Conservation (phyloP, 2,329 filamentous ascomycete genomes). For the Sporothrix sp. region DNA sequence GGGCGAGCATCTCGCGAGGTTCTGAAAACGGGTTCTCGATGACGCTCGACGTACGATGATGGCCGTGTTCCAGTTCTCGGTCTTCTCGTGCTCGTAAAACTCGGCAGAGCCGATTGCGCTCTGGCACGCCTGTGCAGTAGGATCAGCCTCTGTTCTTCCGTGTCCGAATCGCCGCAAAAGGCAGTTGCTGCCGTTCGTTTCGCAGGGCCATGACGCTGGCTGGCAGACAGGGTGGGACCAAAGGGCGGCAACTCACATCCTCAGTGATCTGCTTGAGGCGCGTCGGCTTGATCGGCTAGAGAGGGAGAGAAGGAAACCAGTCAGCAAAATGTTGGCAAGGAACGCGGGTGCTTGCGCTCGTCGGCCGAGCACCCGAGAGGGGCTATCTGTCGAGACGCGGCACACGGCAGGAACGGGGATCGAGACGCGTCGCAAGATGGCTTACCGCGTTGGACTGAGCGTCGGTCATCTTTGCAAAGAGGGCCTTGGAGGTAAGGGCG, state of each 20-base stretch:
- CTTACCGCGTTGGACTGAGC: conserved; percentile 12
- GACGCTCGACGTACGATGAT: conserved; percentile 64
- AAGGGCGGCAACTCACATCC: conserved; percentile 52
- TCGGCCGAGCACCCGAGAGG: not conserved
- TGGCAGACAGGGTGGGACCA: too few relatives aligned
- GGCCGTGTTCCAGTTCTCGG: conserved; percentile 77
- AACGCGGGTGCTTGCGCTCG: not conserved
- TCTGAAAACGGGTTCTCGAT: too few relatives aligned
- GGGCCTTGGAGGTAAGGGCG: too few relatives aligned
- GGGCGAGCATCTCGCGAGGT: too few relatives aligned
- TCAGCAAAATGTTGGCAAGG: not conserved
- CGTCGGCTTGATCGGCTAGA: conserved; percentile 63
- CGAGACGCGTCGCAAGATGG: not conserved
- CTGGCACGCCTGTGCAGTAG: conserved; percentile 62
- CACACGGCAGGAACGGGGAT: not conserved
- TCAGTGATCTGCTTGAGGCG: conserved; percentile 77
- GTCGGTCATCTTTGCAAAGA: conserved; percentile 11
- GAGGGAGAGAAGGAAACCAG: not conserved
- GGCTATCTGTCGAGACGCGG: not conserved
- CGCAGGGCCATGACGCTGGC: too few relatives aligned
- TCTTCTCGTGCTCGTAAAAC: conserved; percentile 79
- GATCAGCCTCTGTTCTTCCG: too few relatives aligned
- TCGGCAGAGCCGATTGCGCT: conserved; percentile 62
- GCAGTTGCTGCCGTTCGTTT: too few relatives aligned
- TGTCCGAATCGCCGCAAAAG: too few relatives aligned